phyloP scores from a whole-genome alignment of 352 stramenopile species.

The Globisporangium orthogonon region DNA sequence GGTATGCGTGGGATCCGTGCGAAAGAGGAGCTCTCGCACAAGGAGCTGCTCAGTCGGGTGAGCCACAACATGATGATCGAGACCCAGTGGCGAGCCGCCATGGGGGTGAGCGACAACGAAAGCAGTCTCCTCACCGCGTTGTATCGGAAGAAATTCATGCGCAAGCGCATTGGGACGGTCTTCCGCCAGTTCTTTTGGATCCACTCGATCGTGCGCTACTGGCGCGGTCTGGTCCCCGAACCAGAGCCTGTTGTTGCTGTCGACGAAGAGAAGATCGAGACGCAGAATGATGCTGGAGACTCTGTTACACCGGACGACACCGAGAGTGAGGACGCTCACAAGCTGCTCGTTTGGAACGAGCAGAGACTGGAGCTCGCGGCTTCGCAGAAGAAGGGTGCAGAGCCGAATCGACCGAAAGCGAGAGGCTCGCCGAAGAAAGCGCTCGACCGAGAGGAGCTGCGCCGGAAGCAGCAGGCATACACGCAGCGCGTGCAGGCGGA shows the following conservation, averaged over 20 bases:
- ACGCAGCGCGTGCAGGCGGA: slow-evolving; percentile 31
- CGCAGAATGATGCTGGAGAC: background rate
- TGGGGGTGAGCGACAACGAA: slow-evolving; percentile 52
- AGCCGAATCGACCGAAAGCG: background rate
- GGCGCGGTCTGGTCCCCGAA: slow-evolving; percentile 21
- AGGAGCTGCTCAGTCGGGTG: slow-evolving; percentile 44
- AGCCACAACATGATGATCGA: slow-evolving; percentile 63
- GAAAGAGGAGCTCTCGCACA: slow-evolving; percentile 35
- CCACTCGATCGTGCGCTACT: slow-evolving; percentile 28
- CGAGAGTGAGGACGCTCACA: background rate
- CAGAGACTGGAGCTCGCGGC: background rate
- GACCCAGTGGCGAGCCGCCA: slow-evolving; percentile 54
- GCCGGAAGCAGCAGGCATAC: slow-evolving; percentile 31
- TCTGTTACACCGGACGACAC: background rate
- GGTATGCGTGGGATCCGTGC: slow-evolving; percentile 33
- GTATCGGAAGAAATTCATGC: slow-evolving; percentile 60
- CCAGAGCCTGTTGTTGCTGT: background rate
- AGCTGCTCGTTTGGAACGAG: background rate
- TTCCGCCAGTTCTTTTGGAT: slow-evolving; percentile 27
- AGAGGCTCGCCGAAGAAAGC: slow-evolving; percentile 1
- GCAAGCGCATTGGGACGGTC: slow-evolving; percentile 22
- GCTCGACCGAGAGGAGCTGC: slow-evolving; percentile 9
- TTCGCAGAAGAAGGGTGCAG: background rate
- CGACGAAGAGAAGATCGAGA: background rate
- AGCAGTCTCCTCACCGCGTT: slow-evolving; percentile 45